Percentiles rank a stretch among this genome's conserved stretches.
Conservation (phyloP, 129 eudicot species). For the Glebionis coronaria region DNA sequence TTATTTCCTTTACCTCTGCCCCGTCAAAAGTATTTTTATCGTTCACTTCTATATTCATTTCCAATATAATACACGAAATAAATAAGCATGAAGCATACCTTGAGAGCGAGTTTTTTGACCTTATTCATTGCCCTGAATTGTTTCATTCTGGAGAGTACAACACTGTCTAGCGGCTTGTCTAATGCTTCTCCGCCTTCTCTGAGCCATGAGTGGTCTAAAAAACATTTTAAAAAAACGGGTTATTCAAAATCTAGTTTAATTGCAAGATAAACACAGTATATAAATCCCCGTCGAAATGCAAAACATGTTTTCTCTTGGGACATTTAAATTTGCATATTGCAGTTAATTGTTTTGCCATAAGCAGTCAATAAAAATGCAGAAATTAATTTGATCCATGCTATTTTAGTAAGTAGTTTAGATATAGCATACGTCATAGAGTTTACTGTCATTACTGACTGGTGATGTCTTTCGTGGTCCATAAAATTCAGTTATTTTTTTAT, state of each 20-base stretch:
- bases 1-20: no score
- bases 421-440: background rate
- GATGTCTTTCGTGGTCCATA: background rate
- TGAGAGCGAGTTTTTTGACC: constrained; percentile 52
- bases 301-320: no score
- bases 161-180: constrained; percentile 61
- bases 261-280: background rate
- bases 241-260: background rate
- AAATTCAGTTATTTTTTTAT: background rate
- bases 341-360: no score
- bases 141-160: constrained; percentile 54
- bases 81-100: constrained; percentile 24
- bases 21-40: no score
- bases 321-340: background rate
- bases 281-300: background rate
- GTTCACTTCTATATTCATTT: background rate
- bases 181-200: constrained; percentile 58
- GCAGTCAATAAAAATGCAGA: no score
- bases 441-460: background rate
- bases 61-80: no score
- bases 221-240: background rate
- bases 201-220: constrained; percentile 49
- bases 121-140: constrained; percentile 61
- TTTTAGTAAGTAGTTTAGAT: background rate
- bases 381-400: no score